Evolutionary conservation across 768 basidiomycete genomes (phyloP).

Genomic region (Mycena indigotica): DNA sequence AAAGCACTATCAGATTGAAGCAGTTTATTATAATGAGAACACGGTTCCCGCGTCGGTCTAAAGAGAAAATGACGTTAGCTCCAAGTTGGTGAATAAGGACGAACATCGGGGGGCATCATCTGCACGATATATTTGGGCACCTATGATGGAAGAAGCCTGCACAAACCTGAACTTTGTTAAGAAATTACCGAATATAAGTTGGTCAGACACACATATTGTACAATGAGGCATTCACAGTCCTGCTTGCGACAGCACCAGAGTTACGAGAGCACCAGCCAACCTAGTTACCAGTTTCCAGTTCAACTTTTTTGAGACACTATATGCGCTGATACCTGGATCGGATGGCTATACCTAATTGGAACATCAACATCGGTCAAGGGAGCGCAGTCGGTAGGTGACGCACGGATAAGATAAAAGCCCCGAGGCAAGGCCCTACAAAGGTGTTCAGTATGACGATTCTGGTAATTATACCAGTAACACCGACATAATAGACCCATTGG

Average conservation of each 20-base stretch:
- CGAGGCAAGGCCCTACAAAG: slow-evolving; percentile 40
- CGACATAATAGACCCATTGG: slow-evolving; percentile 56
- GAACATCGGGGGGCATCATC: slow-evolving; percentile 61
- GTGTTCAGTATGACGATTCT: not conserved
- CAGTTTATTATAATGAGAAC: slow-evolving; percentile 54
- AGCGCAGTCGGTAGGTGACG: slow-evolving; percentile 17
- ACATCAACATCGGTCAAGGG: slow-evolving; percentile 21
- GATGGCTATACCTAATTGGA: slow-evolving; percentile 44
- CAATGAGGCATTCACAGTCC: slow-evolving; percentile 60
- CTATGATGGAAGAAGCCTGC: slow-evolving; percentile 46
- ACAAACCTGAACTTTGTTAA: slow-evolving; percentile 35
- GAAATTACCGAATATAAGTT: not conserved
- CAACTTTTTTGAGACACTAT: not conserved
- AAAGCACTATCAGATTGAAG: slow-evolving; percentile 54
- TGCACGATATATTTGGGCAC: slow-evolving; percentile 57
- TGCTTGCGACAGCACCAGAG: slow-evolving; percentile 58
- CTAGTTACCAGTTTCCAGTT: slow-evolving; percentile 9
- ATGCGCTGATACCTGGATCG: slow-evolving; percentile 51
- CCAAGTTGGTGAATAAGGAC: slow-evolving; percentile 14
- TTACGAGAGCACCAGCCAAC: slow-evolving; percentile 65
- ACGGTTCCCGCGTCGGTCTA: slow-evolving; percentile 61
- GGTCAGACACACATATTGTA: slow-evolving; percentile 50
- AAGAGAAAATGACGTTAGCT: not conserved
- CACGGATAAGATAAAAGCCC: slow-evolving; percentile 50
- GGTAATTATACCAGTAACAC: slow-evolving; percentile 19